Evolutionary conservation across 1,284 basidiomycete species (phyloP).

Genomic region (Fomitopsis betulina): DNA sequence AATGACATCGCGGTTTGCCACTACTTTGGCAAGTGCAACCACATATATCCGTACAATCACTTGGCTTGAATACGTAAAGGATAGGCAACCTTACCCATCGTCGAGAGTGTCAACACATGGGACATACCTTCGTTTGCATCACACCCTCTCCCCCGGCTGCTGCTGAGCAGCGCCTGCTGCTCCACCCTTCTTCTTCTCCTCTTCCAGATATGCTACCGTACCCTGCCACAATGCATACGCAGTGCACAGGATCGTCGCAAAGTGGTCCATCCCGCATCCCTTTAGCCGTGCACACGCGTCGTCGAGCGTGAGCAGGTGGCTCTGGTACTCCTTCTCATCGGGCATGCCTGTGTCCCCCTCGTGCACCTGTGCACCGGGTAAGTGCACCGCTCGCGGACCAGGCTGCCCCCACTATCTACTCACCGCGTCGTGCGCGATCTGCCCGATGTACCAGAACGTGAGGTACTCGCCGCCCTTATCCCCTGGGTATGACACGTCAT

Average conservation of each 20-base stretch:
- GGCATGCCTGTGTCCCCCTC: slow-evolving; percentile 50
- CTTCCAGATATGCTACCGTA: slow-evolving; percentile 2
- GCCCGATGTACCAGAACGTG: slow-evolving; percentile 47
- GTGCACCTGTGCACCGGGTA: slow-evolving; percentile 31
- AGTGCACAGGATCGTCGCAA: slow-evolving; percentile 5
- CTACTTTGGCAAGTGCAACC: no score
- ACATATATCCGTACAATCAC: no score
- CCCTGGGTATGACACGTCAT: slow-evolving; percentile 3
- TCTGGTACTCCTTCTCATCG: slow-evolving; percentile 44
- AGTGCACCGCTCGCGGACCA: not conserved
- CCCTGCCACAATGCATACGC: slow-evolving; percentile 15
- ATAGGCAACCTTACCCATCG: no score
- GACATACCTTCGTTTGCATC: no score
- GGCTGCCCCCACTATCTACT: slow-evolving; percentile 13
- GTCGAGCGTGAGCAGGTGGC: slow-evolving; percentile 24
- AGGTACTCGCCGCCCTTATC: slow-evolving; percentile 42
- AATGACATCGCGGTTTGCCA: no score
- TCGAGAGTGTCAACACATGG: no score
- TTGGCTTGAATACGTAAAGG: no score
- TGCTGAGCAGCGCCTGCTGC: no score
- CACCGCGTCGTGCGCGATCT: slow-evolving; percentile 49
- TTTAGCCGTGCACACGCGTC: slow-evolving; percentile 24
- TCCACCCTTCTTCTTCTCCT: no score
- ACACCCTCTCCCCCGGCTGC: no score
- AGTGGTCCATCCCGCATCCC: not conserved